Evolutionary conservation across 345 rosid species (phyloP).

Genomic region (Geranium brycei): DNA sequence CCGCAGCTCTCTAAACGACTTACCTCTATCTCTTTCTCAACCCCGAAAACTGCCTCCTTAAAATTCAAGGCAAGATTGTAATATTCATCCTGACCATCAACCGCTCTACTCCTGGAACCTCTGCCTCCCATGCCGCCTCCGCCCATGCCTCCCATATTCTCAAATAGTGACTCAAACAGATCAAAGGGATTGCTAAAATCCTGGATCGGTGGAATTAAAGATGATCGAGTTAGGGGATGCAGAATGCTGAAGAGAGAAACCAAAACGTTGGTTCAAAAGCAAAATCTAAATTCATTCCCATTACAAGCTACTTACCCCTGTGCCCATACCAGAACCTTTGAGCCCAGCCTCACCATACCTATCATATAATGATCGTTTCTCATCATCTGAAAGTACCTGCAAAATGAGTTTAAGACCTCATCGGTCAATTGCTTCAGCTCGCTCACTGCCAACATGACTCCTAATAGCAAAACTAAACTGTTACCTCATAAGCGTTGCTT

Average conservation of each 20-base stretch:
- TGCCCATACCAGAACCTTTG: slow-evolving; percentile 93
- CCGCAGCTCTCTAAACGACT: slow-evolving; percentile 76
- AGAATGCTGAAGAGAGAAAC: neutral
- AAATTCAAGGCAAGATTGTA: slow-evolving; percentile 63
- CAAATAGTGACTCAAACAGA: slow-evolving; percentile 77
- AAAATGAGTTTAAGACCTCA: slow-evolving; percentile 9
- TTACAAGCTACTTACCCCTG: slow-evolving; percentile 52
- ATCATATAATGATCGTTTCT: slow-evolving; percentile 88
- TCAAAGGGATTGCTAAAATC: slow-evolving; percentile 97
- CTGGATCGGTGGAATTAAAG: slow-evolving; percentile 17
- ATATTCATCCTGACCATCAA: slow-evolving; percentile 86
- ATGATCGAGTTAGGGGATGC: too few relatives aligned
- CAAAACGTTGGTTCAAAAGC: neutral
- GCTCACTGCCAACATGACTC: neutral
- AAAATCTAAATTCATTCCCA: neutral
- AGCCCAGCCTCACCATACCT: slow-evolving; percentile 92
- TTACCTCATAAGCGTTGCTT: slow-evolving; percentile 96
- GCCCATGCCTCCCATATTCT: slow-evolving; percentile 85
- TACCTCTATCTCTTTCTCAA: slow-evolving; percentile 89
- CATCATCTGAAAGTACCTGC: slow-evolving; percentile 94
- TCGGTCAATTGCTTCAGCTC: slow-evolving; percentile 2
- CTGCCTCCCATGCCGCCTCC: slow-evolving; percentile 68
- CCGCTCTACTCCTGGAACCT: slow-evolving; percentile 62
- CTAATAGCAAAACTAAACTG: neutral
- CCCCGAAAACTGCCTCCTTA: slow-evolving; percentile 90